Conservation (phyloP, 179 eudicot species). For the Gypsophila paniculata region DNA sequence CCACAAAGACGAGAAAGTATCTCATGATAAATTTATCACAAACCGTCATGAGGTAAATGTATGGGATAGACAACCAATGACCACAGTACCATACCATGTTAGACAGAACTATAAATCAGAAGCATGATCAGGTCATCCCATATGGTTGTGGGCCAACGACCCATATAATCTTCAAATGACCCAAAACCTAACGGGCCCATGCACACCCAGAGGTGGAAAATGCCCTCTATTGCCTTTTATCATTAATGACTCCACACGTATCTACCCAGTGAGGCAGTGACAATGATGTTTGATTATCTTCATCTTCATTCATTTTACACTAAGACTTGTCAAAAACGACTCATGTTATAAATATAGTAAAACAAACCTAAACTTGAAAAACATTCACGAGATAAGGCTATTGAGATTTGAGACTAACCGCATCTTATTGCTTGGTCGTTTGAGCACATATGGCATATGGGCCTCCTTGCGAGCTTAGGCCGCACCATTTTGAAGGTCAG, state of each 20-base stretch:
- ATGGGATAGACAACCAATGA: slow-evolving; percentile 7
- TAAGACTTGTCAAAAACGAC: background rate
- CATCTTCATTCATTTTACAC: background rate
- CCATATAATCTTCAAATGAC: background rate
- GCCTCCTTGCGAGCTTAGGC: too few species aligned
- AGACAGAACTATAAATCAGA: background rate
- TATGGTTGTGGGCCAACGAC: slow-evolving; percentile 26
- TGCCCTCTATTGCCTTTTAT: slow-evolving; percentile 27
- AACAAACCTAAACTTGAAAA: background rate
- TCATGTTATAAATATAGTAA: background rate
- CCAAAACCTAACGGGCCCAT: slow-evolving; percentile 16
- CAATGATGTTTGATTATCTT: background rate
- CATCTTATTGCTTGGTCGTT: background rate
- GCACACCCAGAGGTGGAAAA: slow-evolving; percentile 26
- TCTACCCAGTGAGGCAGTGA: slow-evolving; percentile 2
- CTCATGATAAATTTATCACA: too few species aligned
- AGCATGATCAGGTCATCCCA: slow-evolving; percentile 19
- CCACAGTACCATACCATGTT: slow-evolving; percentile 3
- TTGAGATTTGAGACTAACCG: background rate
- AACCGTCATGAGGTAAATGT: background rate
- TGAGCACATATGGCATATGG: background rate
- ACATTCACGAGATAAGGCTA: background rate
- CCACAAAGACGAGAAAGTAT: too few species aligned
- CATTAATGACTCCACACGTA: slow-evolving; percentile 32
- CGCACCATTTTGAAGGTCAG: too few species aligned